Evolutionary conservation across 1,284 basidiomycete genomes (phyloP).

Genomic region (Moesziomyces sp.): DNA sequence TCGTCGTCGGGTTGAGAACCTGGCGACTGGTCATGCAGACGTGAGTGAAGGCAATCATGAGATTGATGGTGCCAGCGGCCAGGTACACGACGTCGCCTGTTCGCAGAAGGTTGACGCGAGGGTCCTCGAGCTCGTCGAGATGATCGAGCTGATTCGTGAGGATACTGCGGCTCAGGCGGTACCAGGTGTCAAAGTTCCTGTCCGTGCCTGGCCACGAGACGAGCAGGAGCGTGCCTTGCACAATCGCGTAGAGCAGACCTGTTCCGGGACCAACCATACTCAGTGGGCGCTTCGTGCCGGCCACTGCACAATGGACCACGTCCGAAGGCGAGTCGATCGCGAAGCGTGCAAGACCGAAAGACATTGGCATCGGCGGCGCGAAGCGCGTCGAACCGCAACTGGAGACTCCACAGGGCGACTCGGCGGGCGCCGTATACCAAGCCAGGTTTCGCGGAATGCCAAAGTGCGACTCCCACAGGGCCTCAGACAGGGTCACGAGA

Average conservation of each 20-base stretch:
- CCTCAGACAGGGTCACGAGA: constrained; percentile 14
- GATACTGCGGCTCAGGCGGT: constrained; percentile 3
- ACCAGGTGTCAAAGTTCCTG: constrained; percentile 21
- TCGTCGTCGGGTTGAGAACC: constrained; percentile 14
- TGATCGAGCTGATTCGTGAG: constrained; percentile 3
- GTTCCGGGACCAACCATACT: constrained; percentile 9
- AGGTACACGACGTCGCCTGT: constrained; percentile 33
- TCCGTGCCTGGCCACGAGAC: constrained; percentile 28
- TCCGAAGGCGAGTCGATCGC: constrained; percentile 6
- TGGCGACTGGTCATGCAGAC: constrained; percentile 28
- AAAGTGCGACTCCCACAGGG: constrained; percentile 32
- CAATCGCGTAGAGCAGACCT: constrained; percentile 25
- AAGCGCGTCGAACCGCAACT: constrained; percentile 10
- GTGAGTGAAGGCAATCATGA: constrained; percentile 26
- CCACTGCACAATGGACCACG: constrained; percentile 22
- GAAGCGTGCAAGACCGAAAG: constrained; percentile 6
- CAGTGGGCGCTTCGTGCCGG: constrained; percentile 17
- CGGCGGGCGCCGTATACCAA: constrained; percentile 16
- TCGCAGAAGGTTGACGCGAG: constrained; percentile 22
- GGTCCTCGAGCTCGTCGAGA: constrained; percentile 20
- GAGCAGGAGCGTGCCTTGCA: constrained; percentile 28
- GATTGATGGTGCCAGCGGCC: constrained; percentile 13
- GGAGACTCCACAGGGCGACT: constrained; percentile 1
- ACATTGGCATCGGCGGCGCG: background rate
- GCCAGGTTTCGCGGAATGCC: constrained; percentile 13